These are phyloP conservation scores for Lipomyces yamanashiensis DNA, from an alignment of 805 yeast species.

Conservation along the genomic window DNA sequence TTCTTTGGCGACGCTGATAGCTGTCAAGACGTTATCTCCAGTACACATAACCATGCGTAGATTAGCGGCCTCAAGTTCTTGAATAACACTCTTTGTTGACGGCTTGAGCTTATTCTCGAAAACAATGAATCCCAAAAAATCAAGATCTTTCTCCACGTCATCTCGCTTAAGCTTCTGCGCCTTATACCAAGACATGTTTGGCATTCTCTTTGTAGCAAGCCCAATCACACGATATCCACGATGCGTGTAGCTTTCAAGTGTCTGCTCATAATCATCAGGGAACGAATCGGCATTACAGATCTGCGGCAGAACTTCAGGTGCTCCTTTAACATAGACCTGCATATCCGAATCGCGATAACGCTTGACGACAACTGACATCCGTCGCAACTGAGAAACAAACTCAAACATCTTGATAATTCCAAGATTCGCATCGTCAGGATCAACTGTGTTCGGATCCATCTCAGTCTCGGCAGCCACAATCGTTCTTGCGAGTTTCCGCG, in stretches of 20 bases:
- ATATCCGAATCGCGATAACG: constrained; percentile 50
- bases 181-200: constrained; percentile 53
- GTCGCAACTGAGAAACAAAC: constrained; percentile 78
- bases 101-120: constrained; percentile 89
- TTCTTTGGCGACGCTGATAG: constrained; percentile 88
- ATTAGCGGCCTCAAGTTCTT: constrained; percentile 64
- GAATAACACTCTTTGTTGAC: constrained; percentile 65
- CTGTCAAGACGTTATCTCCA: constrained; percentile 94
- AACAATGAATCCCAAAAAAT: constrained; percentile 83
- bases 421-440: constrained; percentile 39
- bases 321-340: constrained; percentile 83
- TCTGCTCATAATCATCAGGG: constrained; percentile 74
- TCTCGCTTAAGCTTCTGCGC: constrained; percentile 61
- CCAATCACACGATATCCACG: constrained; percentile 95
- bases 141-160: constrained; percentile 68
- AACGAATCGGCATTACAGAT: constrained; percentile 73
- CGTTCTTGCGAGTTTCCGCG: constrained; percentile 13
- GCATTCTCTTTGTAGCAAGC: constrained; percentile 69
- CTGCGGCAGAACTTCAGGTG: constrained; percentile 88
- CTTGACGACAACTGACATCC: constrained; percentile 85
- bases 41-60: constrained; percentile 94
- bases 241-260: constrained; percentile 85
- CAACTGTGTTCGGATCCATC: not conserved
- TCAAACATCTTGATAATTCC: constrained; percentile 69
- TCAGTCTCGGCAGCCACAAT: constrained; percentile 41